These are phyloP conservation scores for Quercus aquifolioides DNA, from an alignment of 306 rosid species.

Conservation along the genomic window DNA sequence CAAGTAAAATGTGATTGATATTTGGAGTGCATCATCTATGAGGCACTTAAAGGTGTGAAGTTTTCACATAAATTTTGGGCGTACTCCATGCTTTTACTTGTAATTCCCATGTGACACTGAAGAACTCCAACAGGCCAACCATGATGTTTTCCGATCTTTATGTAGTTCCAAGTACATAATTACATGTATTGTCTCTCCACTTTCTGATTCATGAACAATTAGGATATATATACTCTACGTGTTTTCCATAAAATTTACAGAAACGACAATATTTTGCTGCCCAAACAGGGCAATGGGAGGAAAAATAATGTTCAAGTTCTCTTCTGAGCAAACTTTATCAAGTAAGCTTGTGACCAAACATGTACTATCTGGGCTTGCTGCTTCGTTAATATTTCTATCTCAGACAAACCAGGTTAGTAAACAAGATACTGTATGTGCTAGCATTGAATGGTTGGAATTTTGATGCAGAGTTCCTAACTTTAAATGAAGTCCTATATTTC, in stretches of 20 bases:
- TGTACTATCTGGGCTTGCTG: conserved; percentile 66
- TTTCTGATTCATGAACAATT: conserved; percentile 1
- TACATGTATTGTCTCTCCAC: not conserved
- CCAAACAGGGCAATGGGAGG: conserved; percentile 53
- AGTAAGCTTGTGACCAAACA: conserved; percentile 52
- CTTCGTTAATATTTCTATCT: conserved; percentile 65
- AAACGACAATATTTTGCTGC: conserved; percentile 15
- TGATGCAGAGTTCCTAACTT: conserved; percentile 3
- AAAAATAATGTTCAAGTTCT: conserved; percentile 45
- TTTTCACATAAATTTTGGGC: not conserved
- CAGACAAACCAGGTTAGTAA: conserved; percentile 63
- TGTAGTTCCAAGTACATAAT: not conserved
- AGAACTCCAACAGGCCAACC: conserved; percentile 2
- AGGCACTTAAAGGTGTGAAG: not conserved
- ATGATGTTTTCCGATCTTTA: not conserved
- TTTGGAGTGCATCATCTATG: not conserved
- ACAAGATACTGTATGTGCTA: conserved; percentile 5
- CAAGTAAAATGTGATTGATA: not conserved
- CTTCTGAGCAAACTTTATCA: conserved; percentile 37
- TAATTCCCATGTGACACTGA: not conserved
- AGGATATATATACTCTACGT: not conserved
- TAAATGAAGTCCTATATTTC: not conserved
- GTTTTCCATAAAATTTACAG: not conserved
- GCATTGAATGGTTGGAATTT: not conserved
- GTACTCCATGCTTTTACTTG: not conserved